A percentile compares a stretch with the other conserved stretches of the same genome.
These are phyloP conservation scores for Oryza rufipogon DNA, from an alignment of 176 grass and related monocot species.

Conservation along the genomic window DNA sequence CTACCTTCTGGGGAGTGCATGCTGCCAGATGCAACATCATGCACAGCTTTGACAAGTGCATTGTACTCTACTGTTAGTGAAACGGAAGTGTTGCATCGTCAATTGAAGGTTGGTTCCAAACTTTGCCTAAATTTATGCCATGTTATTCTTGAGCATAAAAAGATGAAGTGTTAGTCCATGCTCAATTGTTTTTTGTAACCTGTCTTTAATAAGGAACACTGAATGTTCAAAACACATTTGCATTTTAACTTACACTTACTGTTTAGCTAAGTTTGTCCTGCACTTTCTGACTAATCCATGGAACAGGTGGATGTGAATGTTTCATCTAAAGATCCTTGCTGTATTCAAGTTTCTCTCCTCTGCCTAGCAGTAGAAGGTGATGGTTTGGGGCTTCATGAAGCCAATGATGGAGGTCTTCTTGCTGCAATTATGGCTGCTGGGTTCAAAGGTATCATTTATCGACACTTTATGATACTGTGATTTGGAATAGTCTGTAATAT, in stretches of 20 bases:
- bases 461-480: not conserved
- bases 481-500: conserved; percentile 16
- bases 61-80: conserved; percentile 85
- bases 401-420: conserved; percentile 89
- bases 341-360: conserved; percentile 77
- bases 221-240: not conserved
- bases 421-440: conserved; percentile 83
- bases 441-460: conserved; percentile 72
- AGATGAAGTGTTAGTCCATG: not conserved
- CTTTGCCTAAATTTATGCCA: not conserved
- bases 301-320: conserved; percentile 70
- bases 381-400: conserved; percentile 82
- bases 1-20: conserved; percentile 89
- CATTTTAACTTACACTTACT: conserved; percentile 1
- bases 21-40: conserved; percentile 87
- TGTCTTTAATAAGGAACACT: conserved; percentile 3
- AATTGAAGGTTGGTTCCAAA: conserved; percentile 59
- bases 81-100: conserved; percentile 73
- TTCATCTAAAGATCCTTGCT: conserved; percentile 71
- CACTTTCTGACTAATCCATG: conserved; percentile 34
- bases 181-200: conserved; percentile 4
- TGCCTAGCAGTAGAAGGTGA: conserved; percentile 80
- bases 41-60: conserved; percentile 88
- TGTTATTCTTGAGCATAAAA: conserved; percentile 13
- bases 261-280: conserved; percentile 11